Evolutionary conservation across 495 filamentous ascomycete species (phyloP), one percentile per base, ranked within the genome.

Genomic region (Penicillium psychrofluorescens): DNA sequence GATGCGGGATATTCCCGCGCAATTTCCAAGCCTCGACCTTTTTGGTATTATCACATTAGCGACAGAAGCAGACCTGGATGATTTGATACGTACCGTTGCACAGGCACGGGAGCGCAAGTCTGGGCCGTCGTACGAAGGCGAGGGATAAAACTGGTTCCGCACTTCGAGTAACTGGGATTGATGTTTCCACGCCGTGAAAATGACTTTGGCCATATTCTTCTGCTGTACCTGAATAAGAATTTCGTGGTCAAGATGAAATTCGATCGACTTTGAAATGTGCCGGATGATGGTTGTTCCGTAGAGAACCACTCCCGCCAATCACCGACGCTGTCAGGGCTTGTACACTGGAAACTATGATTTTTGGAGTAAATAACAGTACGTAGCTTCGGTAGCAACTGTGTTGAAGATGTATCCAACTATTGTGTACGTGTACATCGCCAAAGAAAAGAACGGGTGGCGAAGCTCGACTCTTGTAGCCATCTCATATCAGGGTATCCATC

Each of bases 111-210:
- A 55, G 31, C 70, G 70, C 55, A 64, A 47, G 36, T 72, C 64
- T 4, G 58, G 57, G 2, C 64, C 62, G 32, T 63, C 50, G 38
- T 62, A 66, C 7, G 51, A 41, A 6, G 62, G 51, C 29, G 58
- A 43, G 11, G 80, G 73, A 58, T 83, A 94, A 43, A 95, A 81
- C 51, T 81, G 74, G 16, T 54, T 54, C 41, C 87, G 79, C 35
- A 92, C 79, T 11, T 67, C 54, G 41, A 89, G 63, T 37, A 95
- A 74, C 48, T 90, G 81, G 11, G 61, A 46, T 15, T 71, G 72
- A 50, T 75, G 62, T 48, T 86, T 83, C 88, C 88, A 94, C 29
- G 88, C 85, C 29, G 85, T 90, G 62, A 86, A 80, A 13, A 84
- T 72, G 57, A 88, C 85, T 58, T 83, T 83, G 4, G 85, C 76